Evolutionary conservation across 1,284 basidiomycete species (phyloP), one percentile per base, ranked within the genome.

Genomic region (Fomitopsis pinicola): DNA sequence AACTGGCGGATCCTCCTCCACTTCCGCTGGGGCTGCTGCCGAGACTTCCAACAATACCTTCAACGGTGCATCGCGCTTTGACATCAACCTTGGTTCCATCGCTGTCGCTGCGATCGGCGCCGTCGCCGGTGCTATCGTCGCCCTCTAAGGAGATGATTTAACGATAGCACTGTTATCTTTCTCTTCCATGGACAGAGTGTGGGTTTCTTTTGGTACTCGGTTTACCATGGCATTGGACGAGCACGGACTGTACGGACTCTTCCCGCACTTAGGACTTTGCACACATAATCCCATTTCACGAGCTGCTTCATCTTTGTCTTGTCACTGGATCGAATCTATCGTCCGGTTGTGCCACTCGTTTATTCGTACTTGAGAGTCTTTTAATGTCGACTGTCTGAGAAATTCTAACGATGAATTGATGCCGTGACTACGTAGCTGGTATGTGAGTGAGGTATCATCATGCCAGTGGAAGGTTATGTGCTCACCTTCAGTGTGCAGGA

Each of bases 91-190:
- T 19, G 64, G 62, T 5, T 69, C 71, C 9, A 66, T 66, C 68
- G 62, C 67, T 7, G 50, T 70, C 48, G 60, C 67, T 30, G 68
- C 63, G 28, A 62, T 69, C 48, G 69, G 67, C 35, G 66, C 69
- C 10, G 61, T 70, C 17, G 68, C 66, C 17, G 72, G 72, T 50
- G 70, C 63, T 19, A 63, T 66, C 15, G 66, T 68, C 44, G 66
- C 61, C 1, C 64, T 73, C 57, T 73, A 59, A 66, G 42, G 48
- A 30, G 26, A 45, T 58, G 56, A 56, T 52, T 12, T 19, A 30
- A 33, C 19, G n/a, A 46, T 55, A 35, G 17, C 19, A 14, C 42
- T 9, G 58, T 33, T 22, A 46, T 19, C 42, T n/a, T 45, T 50
- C 6, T 10, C 38, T 46, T 60, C 8, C n/a, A 33, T 36, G 60